A percentile compares a stretch with the other conserved stretches of the same genome.
These are phyloP conservation scores for Mycosphaerella sp. DNA, from an alignment of 2,329 filamentous ascomycete species.

Conservation along the genomic window DNA sequence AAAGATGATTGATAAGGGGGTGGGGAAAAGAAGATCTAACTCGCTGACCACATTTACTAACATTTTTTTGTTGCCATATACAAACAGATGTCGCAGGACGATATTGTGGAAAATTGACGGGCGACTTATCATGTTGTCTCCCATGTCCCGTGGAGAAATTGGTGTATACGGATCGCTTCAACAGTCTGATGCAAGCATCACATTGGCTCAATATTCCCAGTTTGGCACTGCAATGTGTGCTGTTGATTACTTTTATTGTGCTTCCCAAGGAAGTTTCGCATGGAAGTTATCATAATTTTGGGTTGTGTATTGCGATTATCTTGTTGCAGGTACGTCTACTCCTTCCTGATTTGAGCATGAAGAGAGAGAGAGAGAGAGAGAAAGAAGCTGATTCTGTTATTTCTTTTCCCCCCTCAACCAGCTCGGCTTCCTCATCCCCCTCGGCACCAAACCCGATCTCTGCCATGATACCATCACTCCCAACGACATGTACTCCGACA, in stretches of 20 bases:
- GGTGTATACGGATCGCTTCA: conserved; percentile 14
- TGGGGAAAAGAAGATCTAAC: too few species aligned
- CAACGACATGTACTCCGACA: conserved; percentile 67
- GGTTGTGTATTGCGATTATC: conserved; percentile 72
- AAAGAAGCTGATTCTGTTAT: conserved; percentile 51
- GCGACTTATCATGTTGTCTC: conserved; percentile 64
- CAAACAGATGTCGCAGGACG: conserved; percentile 40
- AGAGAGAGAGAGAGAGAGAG: conserved; percentile 53
- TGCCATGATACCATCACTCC: conserved; percentile 82
- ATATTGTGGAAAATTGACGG: conserved; percentile 46
- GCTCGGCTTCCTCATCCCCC: conserved; percentile 77
- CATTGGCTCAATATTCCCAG: conserved; percentile 67
- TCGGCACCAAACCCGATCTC: conserved; percentile 64
- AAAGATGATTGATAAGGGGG: neutral
- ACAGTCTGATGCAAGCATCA: conserved; percentile 6
- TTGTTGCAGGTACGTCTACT: conserved; percentile 56
- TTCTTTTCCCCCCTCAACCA: conserved; percentile 40
- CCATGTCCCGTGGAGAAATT: conserved; percentile 56
- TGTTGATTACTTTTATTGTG: conserved; percentile 68
- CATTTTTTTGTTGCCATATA: too few species aligned
- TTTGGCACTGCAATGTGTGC: conserved; percentile 61
- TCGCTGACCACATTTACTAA: neutral
- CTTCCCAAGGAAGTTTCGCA: conserved; percentile 68
- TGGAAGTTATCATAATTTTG: conserved; percentile 74
- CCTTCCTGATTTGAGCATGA: neutral